A percentile compares a stretch with the other conserved stretches of the same genome.
phyloP scores from a whole-genome alignment of 176 grass and related monocot species.

The Eleusine coracana region DNA sequence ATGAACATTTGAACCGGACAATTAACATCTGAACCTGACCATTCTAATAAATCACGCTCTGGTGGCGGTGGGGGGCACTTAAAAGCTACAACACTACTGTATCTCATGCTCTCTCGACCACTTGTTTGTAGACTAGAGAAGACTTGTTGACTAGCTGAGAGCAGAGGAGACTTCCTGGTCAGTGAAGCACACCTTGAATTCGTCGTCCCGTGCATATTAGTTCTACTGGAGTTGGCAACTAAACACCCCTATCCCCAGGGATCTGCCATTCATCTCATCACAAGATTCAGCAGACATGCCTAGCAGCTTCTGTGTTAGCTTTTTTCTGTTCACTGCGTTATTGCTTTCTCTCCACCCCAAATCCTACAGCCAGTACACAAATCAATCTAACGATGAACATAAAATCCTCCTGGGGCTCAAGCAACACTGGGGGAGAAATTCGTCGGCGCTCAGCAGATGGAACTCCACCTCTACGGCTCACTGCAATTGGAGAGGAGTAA shows the following conservation, averaged over 20 bases:
- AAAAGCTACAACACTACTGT: too few species aligned
- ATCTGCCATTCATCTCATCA: not conserved
- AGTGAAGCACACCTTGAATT: too few species aligned
- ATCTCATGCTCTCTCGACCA: too few species aligned
- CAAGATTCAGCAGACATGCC: not conserved
- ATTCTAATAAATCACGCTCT: too few species aligned
- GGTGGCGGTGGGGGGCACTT: too few species aligned
- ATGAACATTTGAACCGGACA: too few species aligned
- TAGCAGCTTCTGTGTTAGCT: not conserved
- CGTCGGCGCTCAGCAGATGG: constrained; percentile 46
- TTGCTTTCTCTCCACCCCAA: not conserved
- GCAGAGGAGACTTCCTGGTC: too few species aligned
- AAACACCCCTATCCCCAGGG: not conserved
- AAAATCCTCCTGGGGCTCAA: constrained; percentile 47
- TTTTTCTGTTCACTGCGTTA: not conserved
- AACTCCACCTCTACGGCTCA: constrained; percentile 22
- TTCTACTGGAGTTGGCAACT: too few species aligned
- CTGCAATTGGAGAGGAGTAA: constrained; percentile 59
- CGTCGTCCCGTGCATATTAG: too few species aligned
- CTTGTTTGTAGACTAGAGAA: too few species aligned
- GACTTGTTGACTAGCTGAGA: too few species aligned
- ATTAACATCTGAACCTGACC: too few species aligned
- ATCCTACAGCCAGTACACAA: not conserved
- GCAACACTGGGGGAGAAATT: constrained; percentile 45
- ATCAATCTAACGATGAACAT: constrained; percentile 17